A percentile compares a stretch with the other conserved stretches of the same genome.
phyloP scores from a whole-genome alignment of 352 stramenopile species.

The Halophytophthora batemanensis region DNA sequence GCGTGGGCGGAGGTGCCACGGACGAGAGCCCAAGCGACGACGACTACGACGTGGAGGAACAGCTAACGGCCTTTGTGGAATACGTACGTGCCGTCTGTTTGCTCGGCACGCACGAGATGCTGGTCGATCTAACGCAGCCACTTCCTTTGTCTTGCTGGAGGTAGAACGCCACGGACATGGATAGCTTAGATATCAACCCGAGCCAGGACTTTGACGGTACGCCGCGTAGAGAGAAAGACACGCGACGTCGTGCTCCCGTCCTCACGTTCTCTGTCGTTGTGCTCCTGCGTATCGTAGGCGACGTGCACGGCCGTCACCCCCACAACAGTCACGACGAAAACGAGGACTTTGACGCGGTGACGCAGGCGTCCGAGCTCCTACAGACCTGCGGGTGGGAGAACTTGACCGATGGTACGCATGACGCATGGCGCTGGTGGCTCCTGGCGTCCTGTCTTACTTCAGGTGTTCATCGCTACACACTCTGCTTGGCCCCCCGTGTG shows the following conservation, averaged over 20 bases:
- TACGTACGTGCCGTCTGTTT: conserved; percentile 34
- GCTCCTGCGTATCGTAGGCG: conserved; percentile 11
- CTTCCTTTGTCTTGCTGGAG: background rate
- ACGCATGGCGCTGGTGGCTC: background rate
- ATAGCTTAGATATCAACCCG: conserved; percentile 52
- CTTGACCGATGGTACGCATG: conserved; percentile 28
- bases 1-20: conserved; percentile 21
- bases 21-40: conserved; percentile 23
- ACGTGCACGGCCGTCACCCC: background rate
- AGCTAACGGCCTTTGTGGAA: conserved; percentile 58
- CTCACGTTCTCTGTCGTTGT: no score
- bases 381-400: conserved; percentile 33
- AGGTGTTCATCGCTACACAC: no score
- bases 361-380: conserved; percentile 22
- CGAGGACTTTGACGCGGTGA: conserved; percentile 13
- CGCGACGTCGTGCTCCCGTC: no score
- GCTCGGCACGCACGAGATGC: conserved; percentile 1
- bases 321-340: conserved; percentile 16
- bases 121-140: conserved; percentile 4
- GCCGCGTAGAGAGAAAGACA: background rate
- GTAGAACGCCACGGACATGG: conserved; percentile 53
- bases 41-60: conserved; percentile 39
- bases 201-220: conserved; percentile 63
- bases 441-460: no score
- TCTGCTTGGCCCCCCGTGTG: conserved; percentile 1